phyloP scores from a whole-genome alignment of 768 basidiomycete species.

The Tricholoma bakamatsutake region DNA sequence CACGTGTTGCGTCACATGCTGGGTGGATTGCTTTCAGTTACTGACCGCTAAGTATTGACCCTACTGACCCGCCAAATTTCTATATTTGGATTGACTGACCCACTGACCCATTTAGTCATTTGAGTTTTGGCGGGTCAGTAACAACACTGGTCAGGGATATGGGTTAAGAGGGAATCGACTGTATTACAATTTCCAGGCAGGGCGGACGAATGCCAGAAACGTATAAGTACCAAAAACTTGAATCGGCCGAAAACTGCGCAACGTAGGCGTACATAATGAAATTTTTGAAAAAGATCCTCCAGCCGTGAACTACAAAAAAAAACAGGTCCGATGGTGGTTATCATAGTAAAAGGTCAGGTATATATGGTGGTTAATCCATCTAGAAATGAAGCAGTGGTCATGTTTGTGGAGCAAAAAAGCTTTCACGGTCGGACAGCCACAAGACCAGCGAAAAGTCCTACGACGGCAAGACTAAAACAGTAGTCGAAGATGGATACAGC shows the following conservation, averaged over 20 bases:
- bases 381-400: not conserved
- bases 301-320: not conserved
- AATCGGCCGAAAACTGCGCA: not conserved
- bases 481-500: constrained; percentile 4
- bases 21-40: too few species aligned
- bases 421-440: constrained; percentile 8
- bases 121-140: too few species aligned
- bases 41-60: too few species aligned
- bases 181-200: too few species aligned
- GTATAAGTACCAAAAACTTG: not conserved
- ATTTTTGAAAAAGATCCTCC: not conserved
- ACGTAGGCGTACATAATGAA: not conserved
- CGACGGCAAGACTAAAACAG: constrained; percentile 8
- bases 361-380: not conserved
- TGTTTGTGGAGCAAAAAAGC: not conserved
- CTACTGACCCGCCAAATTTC: too few species aligned
- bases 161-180: too few species aligned
- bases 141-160: too few species aligned
- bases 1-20: too few species aligned
- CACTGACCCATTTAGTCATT: too few species aligned
- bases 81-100: too few species aligned
- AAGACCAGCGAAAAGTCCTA: constrained; percentile 15
- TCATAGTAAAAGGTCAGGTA: not conserved
- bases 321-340: not conserved
- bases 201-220: not conserved